phyloP scores from a whole-genome alignment of 805 yeast species.

The Scheffersomyces spartinae region DNA sequence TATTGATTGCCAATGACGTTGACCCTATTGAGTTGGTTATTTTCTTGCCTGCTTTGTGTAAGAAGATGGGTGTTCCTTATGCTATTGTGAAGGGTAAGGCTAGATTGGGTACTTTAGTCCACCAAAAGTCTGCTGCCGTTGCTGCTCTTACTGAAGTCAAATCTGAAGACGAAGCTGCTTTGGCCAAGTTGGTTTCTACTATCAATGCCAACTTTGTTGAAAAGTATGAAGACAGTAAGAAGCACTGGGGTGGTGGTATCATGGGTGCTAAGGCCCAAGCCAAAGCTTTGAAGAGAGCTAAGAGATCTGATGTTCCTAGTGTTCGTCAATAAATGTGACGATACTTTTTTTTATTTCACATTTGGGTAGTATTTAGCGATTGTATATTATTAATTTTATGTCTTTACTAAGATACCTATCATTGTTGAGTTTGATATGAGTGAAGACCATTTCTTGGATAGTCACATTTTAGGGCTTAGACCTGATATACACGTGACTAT shows the following conservation, averaged over 20 bases:
- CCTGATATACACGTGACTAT: no score
- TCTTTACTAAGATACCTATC: no score
- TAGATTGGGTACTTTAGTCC: conserved; percentile 93
- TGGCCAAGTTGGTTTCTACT: conserved; percentile 89
- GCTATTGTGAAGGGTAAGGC: conserved; percentile 98
- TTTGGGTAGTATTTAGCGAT: no score
- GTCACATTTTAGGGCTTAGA: no score
- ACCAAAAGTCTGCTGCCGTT: conserved; percentile 95
- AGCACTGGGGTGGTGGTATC: conserved; percentile 99
- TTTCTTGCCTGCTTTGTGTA: conserved; percentile 97
- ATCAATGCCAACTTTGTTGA: conserved; percentile 87
- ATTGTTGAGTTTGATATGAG: no score
- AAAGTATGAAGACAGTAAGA: conserved; percentile 91
- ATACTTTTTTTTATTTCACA: no score
- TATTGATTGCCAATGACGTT: conserved; percentile 96
- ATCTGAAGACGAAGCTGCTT: conserved; percentile 95
- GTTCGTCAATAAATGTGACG: no score
- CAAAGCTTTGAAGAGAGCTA: conserved; percentile 68
- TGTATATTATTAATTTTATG: no score
- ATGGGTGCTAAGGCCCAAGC: conserved; percentile 91
- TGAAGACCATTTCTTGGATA: no score
- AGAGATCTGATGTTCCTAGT: no score
- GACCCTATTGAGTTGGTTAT: conserved; percentile 98
- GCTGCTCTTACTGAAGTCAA: conserved; percentile 99
- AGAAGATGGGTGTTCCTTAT: conserved; percentile 99